Evolutionary conservation across 2,329 filamentous ascomycete species (phyloP).

Genomic region (Epicoccum nigrum): DNA sequence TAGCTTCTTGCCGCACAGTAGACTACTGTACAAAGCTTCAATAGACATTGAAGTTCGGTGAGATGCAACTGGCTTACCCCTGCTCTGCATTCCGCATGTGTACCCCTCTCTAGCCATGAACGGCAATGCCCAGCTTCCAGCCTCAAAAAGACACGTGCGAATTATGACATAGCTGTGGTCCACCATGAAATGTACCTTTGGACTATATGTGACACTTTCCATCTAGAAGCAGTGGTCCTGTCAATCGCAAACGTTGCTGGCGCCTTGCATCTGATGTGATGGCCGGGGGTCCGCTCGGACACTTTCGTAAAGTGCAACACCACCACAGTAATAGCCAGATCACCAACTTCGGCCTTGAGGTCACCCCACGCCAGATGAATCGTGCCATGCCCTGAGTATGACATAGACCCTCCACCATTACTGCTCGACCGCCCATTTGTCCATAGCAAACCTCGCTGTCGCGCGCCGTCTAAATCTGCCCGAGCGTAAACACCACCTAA

Average conservation of each 20-base stretch:
- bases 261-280: slow-evolving; percentile 7
- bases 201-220: too few relatives aligned
- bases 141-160: too few relatives aligned
- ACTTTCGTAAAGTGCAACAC: slow-evolving; percentile 28
- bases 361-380: slow-evolving; percentile 15
- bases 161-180: too few relatives aligned
- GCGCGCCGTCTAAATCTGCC: not conserved
- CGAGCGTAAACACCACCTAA: slow-evolving; percentile 9
- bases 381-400: slow-evolving; percentile 23
- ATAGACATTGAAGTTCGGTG: too few relatives aligned
- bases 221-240: too few relatives aligned
- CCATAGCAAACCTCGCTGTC: slow-evolving; percentile 21
- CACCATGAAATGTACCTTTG: not conserved
- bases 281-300: slow-evolving; percentile 5
- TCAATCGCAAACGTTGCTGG: not conserved
- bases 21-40: too few relatives aligned
- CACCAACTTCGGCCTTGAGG: slow-evolving; percentile 32
- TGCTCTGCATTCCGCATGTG: slow-evolving; percentile 26
- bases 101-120: slow-evolving; percentile 4
- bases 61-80: slow-evolving; percentile 12
- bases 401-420: slow-evolving; percentile 28
- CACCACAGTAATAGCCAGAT: slow-evolving; percentile 38
- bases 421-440: slow-evolving; percentile 17
- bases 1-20: too few relatives aligned
- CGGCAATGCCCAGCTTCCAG: not conserved